These are phyloP conservation scores for Penicillium canescens DNA, from an alignment of 495 filamentous ascomycete species.

Conservation along the genomic window DNA sequence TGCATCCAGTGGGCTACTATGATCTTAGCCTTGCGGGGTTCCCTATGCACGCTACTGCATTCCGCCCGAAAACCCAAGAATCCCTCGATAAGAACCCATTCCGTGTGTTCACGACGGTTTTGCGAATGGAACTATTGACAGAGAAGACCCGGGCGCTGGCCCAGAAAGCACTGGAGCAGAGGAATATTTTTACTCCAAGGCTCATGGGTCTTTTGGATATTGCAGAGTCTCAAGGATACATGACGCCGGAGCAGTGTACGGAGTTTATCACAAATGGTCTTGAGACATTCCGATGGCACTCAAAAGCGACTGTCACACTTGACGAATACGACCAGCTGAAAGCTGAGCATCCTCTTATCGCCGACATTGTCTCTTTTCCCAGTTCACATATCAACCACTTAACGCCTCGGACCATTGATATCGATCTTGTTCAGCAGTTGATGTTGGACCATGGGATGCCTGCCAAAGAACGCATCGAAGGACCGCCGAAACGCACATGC, in stretches of 20 bases:
- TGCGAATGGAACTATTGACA: conserved; percentile 38
- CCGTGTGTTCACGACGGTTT: conserved; percentile 43
- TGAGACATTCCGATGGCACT: conserved; percentile 42
- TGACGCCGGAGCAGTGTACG: conserved; percentile 19
- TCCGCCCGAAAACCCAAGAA: conserved; percentile 30
- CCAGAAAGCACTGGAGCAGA: conserved; percentile 23
- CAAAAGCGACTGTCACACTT: conserved; percentile 33
- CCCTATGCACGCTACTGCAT: conserved; percentile 46
- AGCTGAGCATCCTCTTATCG: conserved; percentile 40
- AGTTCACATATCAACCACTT: conserved; percentile 48
- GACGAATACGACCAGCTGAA: conserved; percentile 39
- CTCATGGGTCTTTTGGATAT: conserved; percentile 26
- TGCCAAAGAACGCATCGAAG: conserved; percentile 43
- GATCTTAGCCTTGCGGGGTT: conserved; percentile 40
- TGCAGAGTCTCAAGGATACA: conserved; percentile 19
- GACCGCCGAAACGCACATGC: conserved; percentile 34
- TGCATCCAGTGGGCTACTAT: conserved; percentile 48
- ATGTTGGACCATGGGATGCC: conserved; percentile 36
- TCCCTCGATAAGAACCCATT: conserved; percentile 38
- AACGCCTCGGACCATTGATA: conserved; percentile 46
- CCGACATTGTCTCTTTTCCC: conserved; percentile 43
- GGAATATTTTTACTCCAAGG: conserved; percentile 36
- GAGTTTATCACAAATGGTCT: conserved; percentile 37
- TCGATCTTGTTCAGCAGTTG: conserved; percentile 34
- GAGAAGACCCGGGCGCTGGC: conserved; percentile 25